Conservation (phyloP, 2,329 filamentous ascomycete species). For the Colletotrichum viniferum region DNA sequence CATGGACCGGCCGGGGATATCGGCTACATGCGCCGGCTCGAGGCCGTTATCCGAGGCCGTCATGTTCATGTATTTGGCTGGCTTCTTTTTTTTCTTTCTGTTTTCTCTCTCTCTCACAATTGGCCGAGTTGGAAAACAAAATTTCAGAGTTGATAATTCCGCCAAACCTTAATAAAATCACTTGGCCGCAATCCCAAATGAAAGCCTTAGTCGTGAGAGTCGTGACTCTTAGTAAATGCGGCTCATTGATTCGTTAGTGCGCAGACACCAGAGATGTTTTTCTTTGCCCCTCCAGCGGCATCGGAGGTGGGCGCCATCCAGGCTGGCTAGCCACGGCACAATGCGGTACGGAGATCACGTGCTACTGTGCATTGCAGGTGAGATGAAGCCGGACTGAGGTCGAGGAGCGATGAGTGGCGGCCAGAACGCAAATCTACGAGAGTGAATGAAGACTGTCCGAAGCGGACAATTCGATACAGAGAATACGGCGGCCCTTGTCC, state of each 20-base stretch:
- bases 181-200: not conserved
- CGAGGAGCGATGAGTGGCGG: not conserved
- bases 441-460: not conserved
- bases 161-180: not conserved
- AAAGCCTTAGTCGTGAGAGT: not conserved
- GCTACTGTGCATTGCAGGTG: not conserved
- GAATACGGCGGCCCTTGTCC: not conserved
- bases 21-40: constrained; percentile 25
- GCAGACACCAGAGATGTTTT: constrained; percentile 7
- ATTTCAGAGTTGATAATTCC: not conserved
- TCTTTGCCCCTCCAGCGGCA: constrained; percentile 18
- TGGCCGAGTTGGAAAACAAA: not conserved
- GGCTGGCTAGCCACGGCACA: not conserved
- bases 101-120: not conserved
- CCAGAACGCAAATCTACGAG: not conserved
- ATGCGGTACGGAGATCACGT: constrained; percentile 10
- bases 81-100: not conserved
- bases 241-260: not conserved
- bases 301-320: constrained; percentile 9
- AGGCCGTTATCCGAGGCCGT: constrained; percentile 5
- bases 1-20: constrained; percentile 42
- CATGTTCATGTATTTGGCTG: not conserved
- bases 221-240: not conserved
- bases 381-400: not conserved
- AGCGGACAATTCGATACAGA: not conserved